phyloP scores from a whole-genome alignment of 768 basidiomycete genomes.

The Paxillus ammoniavirescens region DNA sequence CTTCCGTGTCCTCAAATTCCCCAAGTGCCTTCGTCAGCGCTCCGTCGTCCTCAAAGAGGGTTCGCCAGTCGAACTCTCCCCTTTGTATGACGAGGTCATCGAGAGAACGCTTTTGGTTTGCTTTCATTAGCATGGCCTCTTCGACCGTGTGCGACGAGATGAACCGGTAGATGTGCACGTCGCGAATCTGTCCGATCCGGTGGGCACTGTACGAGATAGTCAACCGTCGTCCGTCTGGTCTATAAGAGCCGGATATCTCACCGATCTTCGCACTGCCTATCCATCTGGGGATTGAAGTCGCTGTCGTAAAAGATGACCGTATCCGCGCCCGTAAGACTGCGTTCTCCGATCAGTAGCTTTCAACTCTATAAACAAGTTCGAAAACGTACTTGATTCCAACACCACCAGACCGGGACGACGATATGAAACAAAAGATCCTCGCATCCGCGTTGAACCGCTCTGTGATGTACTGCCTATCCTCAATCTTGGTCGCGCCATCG shows the following conservation, averaged over 20 bases:
- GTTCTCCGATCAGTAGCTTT: conserved; percentile 15
- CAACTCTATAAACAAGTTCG: conserved; percentile 13
- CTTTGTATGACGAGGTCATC: conserved; percentile 91
- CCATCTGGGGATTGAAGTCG: conserved; percentile 98
- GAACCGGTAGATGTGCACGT: conserved; percentile 96
- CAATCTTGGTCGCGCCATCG: conserved; percentile 93
- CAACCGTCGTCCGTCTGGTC: neutral
- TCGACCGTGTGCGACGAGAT: conserved; percentile 89
- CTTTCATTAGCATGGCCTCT: conserved; percentile 93
- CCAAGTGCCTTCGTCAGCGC: conserved; percentile 75
- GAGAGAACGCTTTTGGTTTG: conserved; percentile 94
- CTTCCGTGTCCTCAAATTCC: conserved; percentile 86
- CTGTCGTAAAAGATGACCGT: conserved; percentile 98
- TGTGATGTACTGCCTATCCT: conserved; percentile 88
- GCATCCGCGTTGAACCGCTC: conserved; percentile 83
- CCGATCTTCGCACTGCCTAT: conserved; percentile 94
- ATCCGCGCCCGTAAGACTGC: conserved; percentile 80
- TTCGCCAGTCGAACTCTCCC: conserved; percentile 94
- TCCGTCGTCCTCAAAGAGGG: conserved; percentile 63
- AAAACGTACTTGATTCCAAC: conserved; percentile 88
- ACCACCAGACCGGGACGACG: conserved; percentile 74
- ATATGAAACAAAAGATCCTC: conserved; percentile 85
- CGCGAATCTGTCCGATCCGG: conserved; percentile 96
- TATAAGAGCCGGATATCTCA: conserved; percentile 28
- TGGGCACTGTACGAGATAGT: conserved; percentile 62